phyloP scores from a whole-genome alignment of 2,329 filamentous ascomycete genomes.

The Ascochyta koolunga region DNA sequence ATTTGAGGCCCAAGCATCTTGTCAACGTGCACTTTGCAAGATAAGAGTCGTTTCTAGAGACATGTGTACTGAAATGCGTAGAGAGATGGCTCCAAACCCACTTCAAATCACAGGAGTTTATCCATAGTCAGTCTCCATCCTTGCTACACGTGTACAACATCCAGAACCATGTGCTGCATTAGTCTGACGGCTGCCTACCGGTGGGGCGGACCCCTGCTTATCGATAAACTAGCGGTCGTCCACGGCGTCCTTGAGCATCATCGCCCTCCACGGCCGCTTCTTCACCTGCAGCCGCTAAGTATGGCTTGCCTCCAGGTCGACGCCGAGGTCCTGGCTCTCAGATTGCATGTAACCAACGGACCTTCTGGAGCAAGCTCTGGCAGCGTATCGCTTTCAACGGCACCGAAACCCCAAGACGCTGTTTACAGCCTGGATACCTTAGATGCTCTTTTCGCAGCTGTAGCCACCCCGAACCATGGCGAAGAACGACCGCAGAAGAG shows the following conservation, averaged over 20 bases:
- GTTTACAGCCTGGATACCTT: conserved; percentile 19
- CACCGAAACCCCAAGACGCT: conserved; percentile 13
- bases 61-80: neutral
- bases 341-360: neutral
- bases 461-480: neutral
- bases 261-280: neutral
- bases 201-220: conserved; percentile 7
- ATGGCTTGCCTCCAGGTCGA: conserved; percentile 25
- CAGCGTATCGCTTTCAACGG: neutral
- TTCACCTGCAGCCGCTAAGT: neutral
- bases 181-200: conserved; percentile 1
- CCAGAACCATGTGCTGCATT: neutral
- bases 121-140: neutral
- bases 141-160: neutral
- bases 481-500: conserved; percentile 35
- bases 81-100: neutral
- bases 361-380: neutral
- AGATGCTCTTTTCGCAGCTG: conserved; percentile 24
- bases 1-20: neutral
- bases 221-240: conserved; percentile 8
- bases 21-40: neutral
- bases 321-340: conserved; percentile 20
- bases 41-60: neutral
- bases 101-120: neutral
- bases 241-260: neutral